These are phyloP conservation scores for Leishmania turanica DNA, from an alignment of 208 protist species.

Conservation along the genomic window DNA sequence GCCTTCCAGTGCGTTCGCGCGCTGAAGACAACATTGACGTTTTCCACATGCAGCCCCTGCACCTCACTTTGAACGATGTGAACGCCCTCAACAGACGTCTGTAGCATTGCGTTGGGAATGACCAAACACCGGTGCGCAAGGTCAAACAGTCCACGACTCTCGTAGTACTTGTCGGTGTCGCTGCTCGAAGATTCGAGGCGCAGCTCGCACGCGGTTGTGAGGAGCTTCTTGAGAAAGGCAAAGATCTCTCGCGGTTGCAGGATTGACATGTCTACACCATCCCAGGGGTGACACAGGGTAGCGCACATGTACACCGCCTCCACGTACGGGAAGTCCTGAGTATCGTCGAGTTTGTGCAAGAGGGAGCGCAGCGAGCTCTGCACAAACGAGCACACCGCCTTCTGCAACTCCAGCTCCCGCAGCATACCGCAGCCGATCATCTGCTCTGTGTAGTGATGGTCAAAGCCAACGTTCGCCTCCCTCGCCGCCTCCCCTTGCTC, in stretches of 20 bases:
- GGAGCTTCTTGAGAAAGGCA: conserved; percentile 56
- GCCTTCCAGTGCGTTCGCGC: conserved; percentile 83
- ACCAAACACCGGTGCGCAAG: conserved; percentile 71
- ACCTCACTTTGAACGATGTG: conserved; percentile 82
- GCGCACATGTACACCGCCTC: conserved; percentile 70
- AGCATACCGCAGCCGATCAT: conserved; percentile 84
- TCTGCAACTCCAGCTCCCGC: conserved; percentile 77
- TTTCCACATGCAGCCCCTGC: conserved; percentile 81
- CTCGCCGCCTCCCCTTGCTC: conserved; percentile 18
- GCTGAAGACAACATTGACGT: conserved; percentile 64
- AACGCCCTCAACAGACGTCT: conserved; percentile 64
- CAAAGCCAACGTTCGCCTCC: conserved; percentile 22
- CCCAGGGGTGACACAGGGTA: conserved; percentile 86
- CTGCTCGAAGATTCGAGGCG: conserved; percentile 20
- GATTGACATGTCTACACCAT: conserved; percentile 85
- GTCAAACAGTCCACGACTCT: conserved; percentile 66
- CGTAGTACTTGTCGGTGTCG: conserved; percentile 37
- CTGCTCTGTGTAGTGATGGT: conserved; percentile 65
- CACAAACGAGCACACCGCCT: conserved; percentile 78
- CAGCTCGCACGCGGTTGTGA: conserved; percentile 33
- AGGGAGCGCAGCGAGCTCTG: conserved; percentile 58
- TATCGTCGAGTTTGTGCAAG: conserved; percentile 34
- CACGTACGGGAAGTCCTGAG: conserved; percentile 34
- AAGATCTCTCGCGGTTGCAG: conserved; percentile 78
- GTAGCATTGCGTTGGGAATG: conserved; percentile 79